Evolutionary conservation across 306 rosid species (phyloP).

Genomic region (Medicago ruthenica): DNA sequence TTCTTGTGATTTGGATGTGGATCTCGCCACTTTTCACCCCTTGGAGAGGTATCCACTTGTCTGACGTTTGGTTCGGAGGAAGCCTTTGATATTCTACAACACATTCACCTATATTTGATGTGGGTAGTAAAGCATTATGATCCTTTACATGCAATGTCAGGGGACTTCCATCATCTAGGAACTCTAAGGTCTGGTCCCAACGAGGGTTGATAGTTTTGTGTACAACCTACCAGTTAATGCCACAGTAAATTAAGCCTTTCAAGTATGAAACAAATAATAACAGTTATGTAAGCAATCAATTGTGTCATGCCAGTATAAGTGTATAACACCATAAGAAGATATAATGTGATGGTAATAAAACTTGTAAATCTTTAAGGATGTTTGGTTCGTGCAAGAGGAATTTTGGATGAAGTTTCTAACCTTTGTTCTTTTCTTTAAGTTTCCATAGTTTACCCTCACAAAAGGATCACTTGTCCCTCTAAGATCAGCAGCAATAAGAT

Average conservation of each 20-base stretch:
- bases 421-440: conserved; percentile 86
- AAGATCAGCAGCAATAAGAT: conserved; percentile 92
- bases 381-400: conserved; percentile 28
- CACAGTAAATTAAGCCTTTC: background rate
- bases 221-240: conserved; percentile 59
- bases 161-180: conserved; percentile 84
- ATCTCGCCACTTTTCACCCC: conserved; percentile 90
- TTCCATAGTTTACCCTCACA: conserved; percentile 87
- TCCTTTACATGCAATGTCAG: conserved; percentile 78
- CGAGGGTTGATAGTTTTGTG: conserved; percentile 80
- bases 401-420: conserved; percentile 50
- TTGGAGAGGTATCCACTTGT: conserved; percentile 98
- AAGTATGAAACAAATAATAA: background rate
- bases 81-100: conserved; percentile 86
- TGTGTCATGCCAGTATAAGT: background rate
- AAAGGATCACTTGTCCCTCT: conserved; percentile 99
- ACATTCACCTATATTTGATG: conserved; percentile 84
- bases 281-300: background rate
- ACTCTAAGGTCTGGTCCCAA: conserved; percentile 96
- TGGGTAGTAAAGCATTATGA: conserved; percentile 76
- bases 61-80: conserved; percentile 76
- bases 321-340: background rate
- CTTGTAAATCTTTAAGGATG: conserved; percentile 11
- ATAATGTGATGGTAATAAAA: conserved; percentile 15
- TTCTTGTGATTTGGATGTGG: conserved; percentile 82